Base-by-base conservation (phyloP, 129 eudicot genomes). In the Saussurea involucrata region DNA sequence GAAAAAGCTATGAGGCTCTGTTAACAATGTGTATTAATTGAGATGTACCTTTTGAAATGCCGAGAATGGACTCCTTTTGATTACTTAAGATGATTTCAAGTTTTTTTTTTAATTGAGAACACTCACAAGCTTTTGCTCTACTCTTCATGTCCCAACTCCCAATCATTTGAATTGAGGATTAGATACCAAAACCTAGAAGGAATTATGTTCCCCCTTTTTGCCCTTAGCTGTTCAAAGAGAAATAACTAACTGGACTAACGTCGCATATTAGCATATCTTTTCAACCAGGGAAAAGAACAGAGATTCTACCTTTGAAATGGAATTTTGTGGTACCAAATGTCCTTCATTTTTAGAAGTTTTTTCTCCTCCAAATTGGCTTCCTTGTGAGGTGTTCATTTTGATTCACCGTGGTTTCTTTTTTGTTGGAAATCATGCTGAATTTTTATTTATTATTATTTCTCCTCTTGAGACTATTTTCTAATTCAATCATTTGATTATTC, bases 401-500 rank as follows among this genome's bases (percentile, higher is more conserved):
- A 68, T 13, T 15, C 18, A 31, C 22, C 2, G 5, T 53, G 2
- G 63, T 44, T 66, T 27, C 24, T 29, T 31, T 57, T 73, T 5
- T 29, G 46, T 46, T 37, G 10, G 34, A 70, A 58, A 70, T 40
- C 63, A 11, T n/a, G 11, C 46, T 60, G 28, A 60, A 0, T 68
- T 24, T 32, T 3, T 68, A n/a, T 64, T 68, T 13, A 6, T 32
- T 28, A 27, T 15, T 63, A 32, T 63, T 3, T 77, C 12, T 53
- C 28, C 60, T 64, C 33, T 33, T 29, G 74, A 18, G 15, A 44
- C 67, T 61, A 49, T 58, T 63, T 55, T 17, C 6, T 46, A 46
- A 85, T 76, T 13, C 8, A 71, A 24, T 20, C 13, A 13, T 32
- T 66, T 74, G 61, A 73, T 78, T 29, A 27, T 36, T 75, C 64